Evolutionary conservation across 441 rosid genomes (phyloP), one percentile per base, ranked within the genome.

Genomic region (Breynia disticha): DNA sequence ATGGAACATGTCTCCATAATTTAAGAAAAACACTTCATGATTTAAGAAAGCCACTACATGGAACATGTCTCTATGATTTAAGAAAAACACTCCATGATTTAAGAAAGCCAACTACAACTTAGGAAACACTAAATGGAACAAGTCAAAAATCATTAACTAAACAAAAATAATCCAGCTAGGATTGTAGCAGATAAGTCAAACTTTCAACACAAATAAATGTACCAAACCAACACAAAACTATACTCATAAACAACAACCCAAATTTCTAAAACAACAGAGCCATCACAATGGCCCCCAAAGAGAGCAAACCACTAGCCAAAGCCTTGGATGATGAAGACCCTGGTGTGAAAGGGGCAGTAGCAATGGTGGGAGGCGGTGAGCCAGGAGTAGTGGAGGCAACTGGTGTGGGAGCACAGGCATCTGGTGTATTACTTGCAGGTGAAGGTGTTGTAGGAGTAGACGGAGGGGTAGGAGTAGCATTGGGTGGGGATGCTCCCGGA

Each of bases 321-420:
- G 39, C 68, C 16, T 14, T n/a, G 2, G 67, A 62, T 19, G 74
- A 67, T 44, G 78, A 67, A 12, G 35, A 28, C 35, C 18, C n/a
- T 2, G 69, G 59, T 12, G 17, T 20, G 18, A 66, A 44, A 11
- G 66, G 42, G 11, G 48, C 17, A n/a, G 19, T 21, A 14, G 39
- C 19, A 1, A n/a, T n/a, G 0, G 49, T 22, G 8, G 41, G 44
- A 1, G 14, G 9, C 16, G 11, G 16, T 42, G 48, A 0, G 1
- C 59, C 59, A 12, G 56, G 3, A 9, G 9, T 35, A 4, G 56
- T 19, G 32, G 69, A 55, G 37, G 54, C 37, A 1, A 57, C 46
- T 0, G 69, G 58, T 19, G 58, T 28, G 39, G 48, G 63, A 35
- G 35, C 35, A 28, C 28, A 16, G 42, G 48, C 59, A 7, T 13